These are phyloP conservation scores for Pseudoneurospora amorphoporcata DNA, from an alignment of 495 filamentous ascomycete genomes.

Conservation along the genomic window DNA sequence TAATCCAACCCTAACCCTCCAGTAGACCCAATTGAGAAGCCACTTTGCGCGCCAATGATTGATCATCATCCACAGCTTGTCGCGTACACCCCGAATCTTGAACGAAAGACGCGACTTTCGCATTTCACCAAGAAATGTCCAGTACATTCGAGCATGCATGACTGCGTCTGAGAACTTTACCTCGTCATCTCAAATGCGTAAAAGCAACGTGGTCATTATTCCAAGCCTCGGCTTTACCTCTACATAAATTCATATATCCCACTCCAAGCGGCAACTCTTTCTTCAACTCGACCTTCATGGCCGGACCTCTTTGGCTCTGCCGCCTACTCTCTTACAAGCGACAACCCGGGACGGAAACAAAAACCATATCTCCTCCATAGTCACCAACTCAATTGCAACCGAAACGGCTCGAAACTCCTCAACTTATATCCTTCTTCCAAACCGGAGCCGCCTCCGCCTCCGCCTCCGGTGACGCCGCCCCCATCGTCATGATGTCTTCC, in stretches of 20 bases:
- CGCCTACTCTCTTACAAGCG: not conserved
- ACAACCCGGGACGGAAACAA: not conserved
- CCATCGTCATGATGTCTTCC: conserved; percentile 10
- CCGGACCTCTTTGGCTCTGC: not conserved
- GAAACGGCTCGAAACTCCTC: not conserved
- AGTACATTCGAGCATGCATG: not conserved
- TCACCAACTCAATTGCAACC: not conserved
- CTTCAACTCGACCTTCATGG: not conserved
- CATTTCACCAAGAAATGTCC: not conserved
- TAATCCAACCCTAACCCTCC: not conserved
- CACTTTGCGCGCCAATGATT: not conserved
- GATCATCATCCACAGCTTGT: not conserved
- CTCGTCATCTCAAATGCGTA: not conserved
- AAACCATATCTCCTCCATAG: not conserved
- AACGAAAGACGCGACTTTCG: not conserved
- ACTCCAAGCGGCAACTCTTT: not conserved
- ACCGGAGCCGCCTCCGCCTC: not conserved
- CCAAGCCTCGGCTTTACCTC: not conserved
- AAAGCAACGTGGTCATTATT: not conserved
- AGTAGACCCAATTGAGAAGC: not conserved
- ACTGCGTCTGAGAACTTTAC: not conserved
- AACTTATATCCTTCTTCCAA: not conserved
- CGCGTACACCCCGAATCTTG: not conserved
- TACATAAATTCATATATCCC: not conserved
- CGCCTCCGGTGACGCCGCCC: not conserved